Evolutionary conservation across 768 basidiomycete species (phyloP).

Genomic region (Rhodosporidiobolus sp.): DNA sequence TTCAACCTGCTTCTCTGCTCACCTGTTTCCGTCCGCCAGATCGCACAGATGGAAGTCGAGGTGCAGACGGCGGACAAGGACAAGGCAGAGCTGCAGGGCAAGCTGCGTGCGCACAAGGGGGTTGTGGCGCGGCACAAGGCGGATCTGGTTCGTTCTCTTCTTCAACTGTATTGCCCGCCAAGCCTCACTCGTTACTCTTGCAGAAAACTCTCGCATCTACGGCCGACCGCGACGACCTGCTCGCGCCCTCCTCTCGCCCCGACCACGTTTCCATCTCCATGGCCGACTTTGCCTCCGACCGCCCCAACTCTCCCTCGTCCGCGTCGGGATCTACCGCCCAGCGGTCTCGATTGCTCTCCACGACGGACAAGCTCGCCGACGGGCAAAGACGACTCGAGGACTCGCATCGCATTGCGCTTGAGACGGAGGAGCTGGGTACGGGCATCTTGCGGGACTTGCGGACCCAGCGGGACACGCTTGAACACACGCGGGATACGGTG

Average conservation of each 20-base stretch:
- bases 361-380: conserved; percentile 74
- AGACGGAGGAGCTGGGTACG: conserved; percentile 93
- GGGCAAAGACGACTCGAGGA: conserved; percentile 81
- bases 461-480: conserved; percentile 87
- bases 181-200: background rate
- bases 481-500: conserved; percentile 85
- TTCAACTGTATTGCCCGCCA: background rate
- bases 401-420: conserved; percentile 84
- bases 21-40: conserved; percentile 56
- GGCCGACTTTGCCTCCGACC: conserved; percentile 52
- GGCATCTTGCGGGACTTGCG: conserved; percentile 83
- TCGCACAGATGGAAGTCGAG: conserved; percentile 99
- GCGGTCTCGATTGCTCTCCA: conserved; percentile 72
- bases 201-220: conserved; percentile 68
- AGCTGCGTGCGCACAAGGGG: conserved; percentile 70
- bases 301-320: conserved; percentile 65
- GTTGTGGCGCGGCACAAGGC: conserved; percentile 78
- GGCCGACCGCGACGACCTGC: conserved; percentile 71
- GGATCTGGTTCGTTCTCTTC: conserved; percentile 50
- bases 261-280: conserved; percentile 37
- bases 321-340: conserved; percentile 59
- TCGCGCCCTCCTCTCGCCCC: conserved; percentile 55
- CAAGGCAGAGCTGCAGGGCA: conserved; percentile 68
- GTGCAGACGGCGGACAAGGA: conserved; percentile 82
- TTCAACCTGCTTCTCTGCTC: conserved; percentile 1